Base-by-base conservation (phyloP, 2,329 filamentous ascomycete genomes). In the Penicillium sp. region DNA sequence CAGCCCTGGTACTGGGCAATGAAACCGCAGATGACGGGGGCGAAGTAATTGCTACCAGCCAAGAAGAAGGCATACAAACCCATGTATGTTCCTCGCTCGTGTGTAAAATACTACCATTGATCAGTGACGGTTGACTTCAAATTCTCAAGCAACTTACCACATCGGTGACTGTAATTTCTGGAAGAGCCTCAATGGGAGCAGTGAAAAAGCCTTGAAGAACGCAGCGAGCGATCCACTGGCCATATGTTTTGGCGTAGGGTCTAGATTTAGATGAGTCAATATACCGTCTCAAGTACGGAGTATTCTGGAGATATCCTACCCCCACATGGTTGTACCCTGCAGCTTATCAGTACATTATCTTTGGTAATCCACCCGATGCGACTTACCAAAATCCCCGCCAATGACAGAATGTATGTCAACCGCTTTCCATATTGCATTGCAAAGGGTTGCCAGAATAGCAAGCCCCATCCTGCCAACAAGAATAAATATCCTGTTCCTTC, bases 361-460 rank as follows among this genome's bases (percentile, higher is more conserved):
- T 42, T 22, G 39, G 39, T 42, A 42, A 42, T 42, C 39, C 39
- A 42, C 39, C 39, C 9, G 19, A 14, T 42, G 39, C 10, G 1
- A 59, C 71, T 61, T 57, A 74, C 73, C 59, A 74, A 45, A 7
- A 68, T 66, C 6, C 72, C 73, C 14, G 65, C 44, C 48, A 75
- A 49, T 0, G 73, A 75, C 3, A 74, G 9, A 6, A 76, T 43
- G 55, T 72, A 75, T 0, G 70, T 72, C 54, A 72, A 56, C 6
- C 73, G 67, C 56, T 75, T 75, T 22, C 78, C 78, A 64, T 76
- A 80, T 44, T 78, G 74, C 59, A 78, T 62, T 2, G 78, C 76
- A 52, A 80, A 74, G 0, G 78, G 76, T 58, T 81, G 79, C 79
- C 79, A 81, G 49, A 80, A 74, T 1, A 80, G 54, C 19, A 77